A percentile compares a stretch with the other conserved stretches of the same genome.
These are phyloP conservation scores for Zopfochytrium polystomum DNA, from an alignment of 371 early-diverging fungal genomes.

Conservation along the genomic window DNA sequence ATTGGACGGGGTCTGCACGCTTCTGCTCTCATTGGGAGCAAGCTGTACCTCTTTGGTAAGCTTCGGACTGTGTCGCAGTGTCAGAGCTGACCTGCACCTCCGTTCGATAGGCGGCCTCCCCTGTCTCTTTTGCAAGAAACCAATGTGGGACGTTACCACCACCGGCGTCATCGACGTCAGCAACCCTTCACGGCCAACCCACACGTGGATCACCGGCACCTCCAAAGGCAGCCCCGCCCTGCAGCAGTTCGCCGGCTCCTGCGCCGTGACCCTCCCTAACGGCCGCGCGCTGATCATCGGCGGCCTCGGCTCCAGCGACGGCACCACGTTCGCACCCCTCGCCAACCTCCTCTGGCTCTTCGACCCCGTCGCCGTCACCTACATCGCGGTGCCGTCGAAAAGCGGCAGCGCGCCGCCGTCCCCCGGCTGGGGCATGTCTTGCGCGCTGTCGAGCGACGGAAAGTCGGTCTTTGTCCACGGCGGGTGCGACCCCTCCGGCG, in stretches of 20 bases:
- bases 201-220: neutral
- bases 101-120: constrained; percentile 1
- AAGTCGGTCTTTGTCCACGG: neutral
- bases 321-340: neutral
- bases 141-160: neutral
- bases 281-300: neutral
- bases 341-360: neutral
- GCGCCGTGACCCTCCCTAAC: neutral
- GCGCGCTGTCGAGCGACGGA: neutral
- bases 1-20: neutral
- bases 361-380: neutral
- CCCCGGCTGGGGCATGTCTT: neutral
- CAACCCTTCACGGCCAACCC: neutral
- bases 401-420: neutral
- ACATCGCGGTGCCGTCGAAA: neutral
- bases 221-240: neutral
- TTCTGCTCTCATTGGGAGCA: neutral
- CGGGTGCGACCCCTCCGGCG: neutral
- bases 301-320: neutral
- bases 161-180: neutral
- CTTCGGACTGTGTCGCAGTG: neutral
- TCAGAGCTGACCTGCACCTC: neutral
- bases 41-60: neutral
- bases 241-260: neutral
- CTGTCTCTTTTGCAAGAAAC: neutral